Evolutionary conservation across 2,329 filamentous ascomycete genomes (phyloP).

Genomic region (Torrubiellomyces zombiae): DNA sequence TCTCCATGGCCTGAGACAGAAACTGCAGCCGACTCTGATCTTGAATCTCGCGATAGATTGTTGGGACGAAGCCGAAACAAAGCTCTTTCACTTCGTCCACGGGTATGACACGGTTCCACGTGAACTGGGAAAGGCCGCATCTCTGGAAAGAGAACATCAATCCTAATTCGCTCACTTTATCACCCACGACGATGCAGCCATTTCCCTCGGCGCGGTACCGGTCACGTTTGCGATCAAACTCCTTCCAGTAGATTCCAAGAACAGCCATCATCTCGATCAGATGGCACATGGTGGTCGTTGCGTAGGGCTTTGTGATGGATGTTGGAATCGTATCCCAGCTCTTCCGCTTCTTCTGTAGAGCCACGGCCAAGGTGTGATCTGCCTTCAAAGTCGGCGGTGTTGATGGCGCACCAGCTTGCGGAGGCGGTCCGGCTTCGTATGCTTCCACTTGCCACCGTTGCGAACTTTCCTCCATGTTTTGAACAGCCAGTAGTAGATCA

Average conservation of each 20-base stretch:
- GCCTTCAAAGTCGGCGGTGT: conserved; percentile 10
- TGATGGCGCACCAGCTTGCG: conserved; percentile 7
- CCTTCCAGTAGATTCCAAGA: conserved; percentile 41
- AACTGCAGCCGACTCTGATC: conserved; percentile 22
- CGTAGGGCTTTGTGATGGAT: conserved; percentile 29
- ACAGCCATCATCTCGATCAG: conserved; percentile 36
- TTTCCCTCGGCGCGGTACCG: conserved; percentile 39
- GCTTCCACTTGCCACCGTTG: conserved; percentile 25
- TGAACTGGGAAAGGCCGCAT: conserved; percentile 30
- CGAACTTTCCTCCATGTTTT: conserved; percentile 31
- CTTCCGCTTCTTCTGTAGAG: conserved; percentile 27
- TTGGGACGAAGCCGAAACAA: conserved; percentile 38
- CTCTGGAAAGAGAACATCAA: conserved; percentile 37
- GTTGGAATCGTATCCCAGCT: conserved; percentile 36
- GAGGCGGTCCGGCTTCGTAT: conserved; percentile 11
- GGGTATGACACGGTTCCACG: conserved; percentile 34
- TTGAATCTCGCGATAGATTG: conserved; percentile 27
- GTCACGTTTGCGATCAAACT: conserved; percentile 34
- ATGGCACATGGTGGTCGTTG: conserved; percentile 38
- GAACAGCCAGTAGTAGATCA: conserved; percentile 29
- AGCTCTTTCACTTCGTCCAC: conserved; percentile 35
- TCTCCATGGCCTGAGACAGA: conserved; percentile 22
- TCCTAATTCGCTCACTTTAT: conserved; percentile 29
- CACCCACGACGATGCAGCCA: conserved; percentile 32
- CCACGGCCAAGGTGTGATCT: conserved; percentile 25